Base-by-base conservation (phyloP, 192 early-diverging fungal species). In the Podochytrium sp. region DNA sequence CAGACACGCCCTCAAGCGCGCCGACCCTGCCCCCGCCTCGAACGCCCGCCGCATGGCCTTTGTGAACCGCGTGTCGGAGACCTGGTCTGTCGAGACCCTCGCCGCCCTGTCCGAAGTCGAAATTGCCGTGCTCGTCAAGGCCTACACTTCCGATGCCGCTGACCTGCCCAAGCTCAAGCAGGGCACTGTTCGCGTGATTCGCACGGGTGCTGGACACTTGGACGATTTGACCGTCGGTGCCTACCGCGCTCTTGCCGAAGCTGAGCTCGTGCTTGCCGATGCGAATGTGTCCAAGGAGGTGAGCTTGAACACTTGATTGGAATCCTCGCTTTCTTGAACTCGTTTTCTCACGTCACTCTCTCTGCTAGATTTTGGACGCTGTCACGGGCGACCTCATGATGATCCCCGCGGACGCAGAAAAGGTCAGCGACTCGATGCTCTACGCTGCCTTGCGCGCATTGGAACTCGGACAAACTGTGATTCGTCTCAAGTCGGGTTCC, bases 81-180 rank as follows among this genome's bases (percentile, higher is more conserved):
- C 87, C 41, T 96, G 94, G 94, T 84, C 87, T 16, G 84, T 94
- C 29, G 86, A 94, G 51, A 86, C 88, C 16, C 85, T 97, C 63
- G 91, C 90, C 0, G 72, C 74, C n/a, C 74, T 95, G 33, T 82
- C 89, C 29, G 86, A 91, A 14, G 70, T 80, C 38, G 85, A 86
- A 47, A 41, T 75, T 75, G 39, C 50, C 14, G 29, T 49, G 25
- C 50, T 75, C 25, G 73, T 75, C 62, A 64, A 75, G 35, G 6
- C 49, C n/a, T 75, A 65, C 63, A 5, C 20, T 5, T 5, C 5
- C 12, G 23, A 58, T 2, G 23, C 62, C 35, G 49, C 16, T 25
- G 52, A 75, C 20, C 14, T 65, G 38, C 60, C 59, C 20, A 62
- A 34, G 34, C 29, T 65, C 32, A 43, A 53, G 49, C 18, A 58